phyloP scores from a whole-genome alignment of 805 yeast genomes.

The Maudiozyma turicensis region DNA sequence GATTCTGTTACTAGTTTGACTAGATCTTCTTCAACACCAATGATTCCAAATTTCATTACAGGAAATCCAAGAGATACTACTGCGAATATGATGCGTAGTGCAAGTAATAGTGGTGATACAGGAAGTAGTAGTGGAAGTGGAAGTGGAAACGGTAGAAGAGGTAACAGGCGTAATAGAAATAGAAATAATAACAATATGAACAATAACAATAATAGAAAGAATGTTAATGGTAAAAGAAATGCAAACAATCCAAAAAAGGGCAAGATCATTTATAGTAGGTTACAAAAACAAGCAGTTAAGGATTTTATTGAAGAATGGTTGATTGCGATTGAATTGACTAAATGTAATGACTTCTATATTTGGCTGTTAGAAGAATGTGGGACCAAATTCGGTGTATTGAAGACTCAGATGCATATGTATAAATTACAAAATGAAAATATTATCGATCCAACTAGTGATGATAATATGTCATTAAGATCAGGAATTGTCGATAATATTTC shows the following conservation, averaged over 20 bases:
- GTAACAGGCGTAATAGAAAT: not conserved
- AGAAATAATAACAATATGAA: slow-evolving; percentile 16
- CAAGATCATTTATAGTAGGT: slow-evolving; percentile 2
- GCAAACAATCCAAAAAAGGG: not conserved
- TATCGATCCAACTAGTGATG: not conserved
- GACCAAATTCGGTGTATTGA: slow-evolving; percentile 16
- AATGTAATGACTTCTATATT: slow-evolving; percentile 27
- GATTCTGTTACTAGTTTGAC: slow-evolving; percentile 2
- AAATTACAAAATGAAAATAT: slow-evolving; percentile 4
- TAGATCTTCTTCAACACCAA: slow-evolving; percentile 1
- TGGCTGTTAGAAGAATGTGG: slow-evolving; percentile 23
- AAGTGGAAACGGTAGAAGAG: not conserved
- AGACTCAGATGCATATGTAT: slow-evolving; percentile 18
- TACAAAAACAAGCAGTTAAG: slow-evolving; percentile 12
- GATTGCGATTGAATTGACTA: slow-evolving; percentile 20
- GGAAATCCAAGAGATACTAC: not conserved
- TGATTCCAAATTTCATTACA: not conserved
- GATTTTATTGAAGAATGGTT: slow-evolving; percentile 29
- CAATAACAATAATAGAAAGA: not conserved
- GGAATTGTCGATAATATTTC: not conserved
- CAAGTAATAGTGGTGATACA: not conserved
- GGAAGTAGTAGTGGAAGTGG: not conserved
- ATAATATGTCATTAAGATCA: not conserved
- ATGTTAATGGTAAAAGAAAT: not conserved
- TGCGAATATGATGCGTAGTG: not conserved